Evolutionary conservation across 73 alveolate genomes (phyloP).

Genomic region (Paramecium primaurelia): DNA sequence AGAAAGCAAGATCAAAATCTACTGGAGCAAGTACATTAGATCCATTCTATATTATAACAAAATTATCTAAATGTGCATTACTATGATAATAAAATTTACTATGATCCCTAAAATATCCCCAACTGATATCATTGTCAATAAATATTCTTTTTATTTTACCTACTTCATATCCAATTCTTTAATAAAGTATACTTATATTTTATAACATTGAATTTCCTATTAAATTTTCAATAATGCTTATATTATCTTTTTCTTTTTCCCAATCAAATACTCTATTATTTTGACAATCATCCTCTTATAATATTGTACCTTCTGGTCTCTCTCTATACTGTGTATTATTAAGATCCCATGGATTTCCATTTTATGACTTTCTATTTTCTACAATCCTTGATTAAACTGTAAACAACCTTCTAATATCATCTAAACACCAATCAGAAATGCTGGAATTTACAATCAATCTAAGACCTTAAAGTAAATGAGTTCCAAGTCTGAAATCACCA

Average conservation of each 20-base stretch:
- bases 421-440: neutral
- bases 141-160: too few species aligned
- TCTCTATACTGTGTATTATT: neutral
- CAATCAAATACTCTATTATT: conserved; percentile 9
- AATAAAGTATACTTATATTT: too few species aligned
- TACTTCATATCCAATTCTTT: too few species aligned
- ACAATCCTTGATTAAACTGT: neutral
- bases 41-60: conserved; percentile 46
- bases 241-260: neutral
- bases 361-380: neutral
- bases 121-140: too few species aligned
- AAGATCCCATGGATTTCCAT: neutral
- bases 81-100: too few species aligned
- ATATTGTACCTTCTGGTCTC: neutral
- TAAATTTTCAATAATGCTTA: neutral
- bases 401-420: neutral
- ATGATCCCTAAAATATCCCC: too few species aligned
- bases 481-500: conserved; percentile 83
- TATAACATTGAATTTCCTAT: neutral
- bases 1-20: conserved; percentile 76
- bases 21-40: conserved; percentile 68
- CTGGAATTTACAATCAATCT: neutral
- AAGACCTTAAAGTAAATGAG: conserved; percentile 78
- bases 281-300: neutral
- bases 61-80: conserved; percentile 80